A percentile compares a stretch with the other conserved stretches of the same genome.
These are phyloP conservation scores for Spatholobus suberectus DNA, from an alignment of 306 rosid genomes.

Conservation along the genomic window DNA sequence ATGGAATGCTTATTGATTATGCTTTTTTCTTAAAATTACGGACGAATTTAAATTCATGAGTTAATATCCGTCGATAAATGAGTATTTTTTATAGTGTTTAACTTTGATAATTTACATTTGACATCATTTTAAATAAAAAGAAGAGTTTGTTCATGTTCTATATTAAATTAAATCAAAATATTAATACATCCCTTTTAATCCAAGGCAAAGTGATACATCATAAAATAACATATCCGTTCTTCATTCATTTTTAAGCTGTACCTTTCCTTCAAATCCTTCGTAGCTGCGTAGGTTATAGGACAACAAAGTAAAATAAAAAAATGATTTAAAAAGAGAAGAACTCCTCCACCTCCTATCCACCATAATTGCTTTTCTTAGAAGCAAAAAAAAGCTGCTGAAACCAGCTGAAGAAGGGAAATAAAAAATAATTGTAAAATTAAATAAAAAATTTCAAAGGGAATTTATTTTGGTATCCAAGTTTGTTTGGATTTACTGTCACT, in stretches of 20 bases:
- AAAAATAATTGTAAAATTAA: not conserved
- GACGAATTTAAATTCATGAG: too few relatives aligned
- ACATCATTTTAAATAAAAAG: not conserved
- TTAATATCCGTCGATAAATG: too few relatives aligned
- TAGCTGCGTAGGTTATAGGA: conserved; percentile 48
- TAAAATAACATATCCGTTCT: not conserved
- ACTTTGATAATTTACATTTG: too few relatives aligned
- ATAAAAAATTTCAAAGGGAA: not conserved
- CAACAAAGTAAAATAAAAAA: conserved; percentile 18
- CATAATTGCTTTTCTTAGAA: conserved; percentile 73
- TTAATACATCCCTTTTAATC: conserved; percentile 19
- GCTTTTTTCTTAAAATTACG: too few relatives aligned
- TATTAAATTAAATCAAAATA: not conserved
- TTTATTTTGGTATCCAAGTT: not conserved
- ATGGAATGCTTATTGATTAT: too few relatives aligned
- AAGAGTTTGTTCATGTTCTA: not conserved
- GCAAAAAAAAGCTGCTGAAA: conserved; percentile 53
- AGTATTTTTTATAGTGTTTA: too few relatives aligned
- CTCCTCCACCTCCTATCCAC: conserved; percentile 27
- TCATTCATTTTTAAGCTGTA: conserved; percentile 3
- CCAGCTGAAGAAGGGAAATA: conserved; percentile 13
- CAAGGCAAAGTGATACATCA: conserved; percentile 10
- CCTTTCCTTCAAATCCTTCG: conserved; percentile 40
- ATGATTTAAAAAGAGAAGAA: conserved; percentile 27
- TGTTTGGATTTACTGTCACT: not conserved